phyloP scores from a whole-genome alignment of 169 alveolate species.

The Cyclospora cayetanensis region DNA sequence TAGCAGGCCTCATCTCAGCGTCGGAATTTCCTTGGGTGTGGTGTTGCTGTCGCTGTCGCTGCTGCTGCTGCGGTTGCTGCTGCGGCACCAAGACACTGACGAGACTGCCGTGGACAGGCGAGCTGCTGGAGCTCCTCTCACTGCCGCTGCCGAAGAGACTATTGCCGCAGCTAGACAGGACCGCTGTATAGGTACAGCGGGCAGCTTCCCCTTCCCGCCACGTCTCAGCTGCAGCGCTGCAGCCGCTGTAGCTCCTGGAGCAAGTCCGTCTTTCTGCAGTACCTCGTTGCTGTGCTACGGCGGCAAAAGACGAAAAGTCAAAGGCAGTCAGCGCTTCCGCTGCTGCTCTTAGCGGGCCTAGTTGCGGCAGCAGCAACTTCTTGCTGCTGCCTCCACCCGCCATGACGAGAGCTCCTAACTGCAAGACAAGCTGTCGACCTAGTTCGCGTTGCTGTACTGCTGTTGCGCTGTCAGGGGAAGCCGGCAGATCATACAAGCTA shows the following conservation, averaged over 20 bases:
- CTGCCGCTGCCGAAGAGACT: not conserved
- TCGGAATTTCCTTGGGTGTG: too few relatives aligned
- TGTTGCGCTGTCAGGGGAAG: slow-evolving; percentile 5
- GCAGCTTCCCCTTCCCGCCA: not conserved
- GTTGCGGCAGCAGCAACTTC: slow-evolving; percentile 44
- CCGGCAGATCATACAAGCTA: not conserved
- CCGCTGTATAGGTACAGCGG: not conserved
- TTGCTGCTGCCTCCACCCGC: slow-evolving; percentile 22
- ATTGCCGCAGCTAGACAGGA: not conserved
- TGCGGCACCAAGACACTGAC: not conserved
- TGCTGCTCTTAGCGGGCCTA: slow-evolving; percentile 15
- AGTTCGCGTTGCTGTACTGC: slow-evolving; percentile 30
- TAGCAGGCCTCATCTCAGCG: too few relatives aligned
- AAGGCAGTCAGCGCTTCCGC: not conserved
- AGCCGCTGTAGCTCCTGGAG: not conserved
- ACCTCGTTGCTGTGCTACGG: not conserved
- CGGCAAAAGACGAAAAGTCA: slow-evolving; percentile 1
- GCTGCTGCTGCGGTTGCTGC: slow-evolving; percentile 30
- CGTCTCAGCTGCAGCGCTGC: not conserved
- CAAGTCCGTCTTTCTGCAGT: not conserved
- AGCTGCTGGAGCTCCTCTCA: too few relatives aligned
- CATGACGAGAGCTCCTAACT: not conserved
- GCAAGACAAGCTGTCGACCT: slow-evolving; percentile 1
- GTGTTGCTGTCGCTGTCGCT: too few relatives aligned
- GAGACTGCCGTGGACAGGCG: not conserved